Conservation (phyloP, 2,329 filamentous ascomycete species). For the Ascochyta lentis region DNA sequence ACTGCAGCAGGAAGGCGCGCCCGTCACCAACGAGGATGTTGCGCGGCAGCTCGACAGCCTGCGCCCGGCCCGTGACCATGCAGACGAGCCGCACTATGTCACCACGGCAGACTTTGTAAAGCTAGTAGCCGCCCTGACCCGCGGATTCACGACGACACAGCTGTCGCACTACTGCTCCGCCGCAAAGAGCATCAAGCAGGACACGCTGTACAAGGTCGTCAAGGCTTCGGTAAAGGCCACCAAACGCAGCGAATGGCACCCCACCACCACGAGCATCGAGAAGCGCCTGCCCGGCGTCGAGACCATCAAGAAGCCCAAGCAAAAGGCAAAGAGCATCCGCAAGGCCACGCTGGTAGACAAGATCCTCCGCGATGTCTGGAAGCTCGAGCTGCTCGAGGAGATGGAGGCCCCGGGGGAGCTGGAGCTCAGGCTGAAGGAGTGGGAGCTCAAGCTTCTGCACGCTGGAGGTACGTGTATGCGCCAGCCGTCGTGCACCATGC, state of each 20-base stretch:
- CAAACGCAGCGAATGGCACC: conserved; percentile 42
- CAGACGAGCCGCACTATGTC: conserved; percentile 39
- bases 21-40: conserved; percentile 38
- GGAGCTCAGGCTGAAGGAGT: conserved; percentile 42
- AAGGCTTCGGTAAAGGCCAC: conserved; percentile 23
- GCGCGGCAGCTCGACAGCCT: conserved; percentile 41
- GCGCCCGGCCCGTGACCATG: conserved; percentile 29
- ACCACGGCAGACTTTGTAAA: conserved; percentile 34
- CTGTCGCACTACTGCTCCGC: conserved; percentile 42
- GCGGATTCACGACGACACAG: conserved; percentile 40
- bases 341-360: conserved; percentile 44
- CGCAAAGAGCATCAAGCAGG: conserved; percentile 30
- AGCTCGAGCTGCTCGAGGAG: conserved; percentile 44
- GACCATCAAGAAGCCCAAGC: conserved; percentile 10
- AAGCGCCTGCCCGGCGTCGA: conserved; percentile 35
- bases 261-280: conserved; percentile 29
- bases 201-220: conserved; percentile 25
- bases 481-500: no score
- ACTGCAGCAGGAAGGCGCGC: conserved; percentile 32
- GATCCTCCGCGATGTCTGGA: conserved; percentile 45
- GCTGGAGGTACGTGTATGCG: conserved; percentile 27
- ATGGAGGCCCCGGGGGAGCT: conserved; percentile 45
- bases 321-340: conserved; percentile 19
- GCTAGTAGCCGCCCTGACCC: conserved; percentile 29
- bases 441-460: conserved; percentile 42